A percentile compares a stretch with the other conserved stretches of the same genome.
Evolutionary conservation across 805 yeast genomes (phyloP).

Genomic region (Teunomyces tritomae): DNA sequence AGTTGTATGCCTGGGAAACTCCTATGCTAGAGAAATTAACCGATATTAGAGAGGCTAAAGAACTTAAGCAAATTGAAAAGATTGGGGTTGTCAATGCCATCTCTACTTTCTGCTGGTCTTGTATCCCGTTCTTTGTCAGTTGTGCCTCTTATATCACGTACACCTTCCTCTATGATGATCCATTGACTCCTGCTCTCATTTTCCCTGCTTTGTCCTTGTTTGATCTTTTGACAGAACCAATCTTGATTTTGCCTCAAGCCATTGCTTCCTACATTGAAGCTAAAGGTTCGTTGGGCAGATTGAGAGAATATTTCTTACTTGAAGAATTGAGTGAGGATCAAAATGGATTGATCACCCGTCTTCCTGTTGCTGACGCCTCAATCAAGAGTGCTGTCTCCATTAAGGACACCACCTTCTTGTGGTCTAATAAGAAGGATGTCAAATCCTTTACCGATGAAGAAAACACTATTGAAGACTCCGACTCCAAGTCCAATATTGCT

Average conservation of each 20-base stretch:
- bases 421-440: constrained; percentile 17
- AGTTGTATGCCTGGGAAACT: constrained; percentile 41
- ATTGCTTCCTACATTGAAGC: constrained; percentile 28
- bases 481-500: constrained; percentile 23
- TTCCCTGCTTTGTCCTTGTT: constrained; percentile 43
- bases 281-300: constrained; percentile 32
- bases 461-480: constrained; percentile 11
- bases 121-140: constrained; percentile 37
- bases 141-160: constrained; percentile 31
- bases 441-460: constrained; percentile 17
- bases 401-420: constrained; percentile 31
- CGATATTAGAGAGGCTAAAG: constrained; percentile 34
- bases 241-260: constrained; percentile 30
- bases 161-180: constrained; percentile 19
- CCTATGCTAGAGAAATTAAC: constrained; percentile 36
- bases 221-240: constrained; percentile 34
- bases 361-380: constrained; percentile 10
- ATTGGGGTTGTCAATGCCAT: constrained; percentile 34
- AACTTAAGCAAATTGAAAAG: constrained; percentile 24
- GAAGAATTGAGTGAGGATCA: constrained; percentile 31
- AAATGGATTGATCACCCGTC: constrained; percentile 15
- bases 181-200: constrained; percentile 34
- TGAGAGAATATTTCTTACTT: constrained; percentile 28
- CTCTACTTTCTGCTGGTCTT: constrained; percentile 34
- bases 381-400: constrained; percentile 25